Conservation (phyloP, 1,284 basidiomycete genomes). For the Cystobasidium slooffiae region DNA sequence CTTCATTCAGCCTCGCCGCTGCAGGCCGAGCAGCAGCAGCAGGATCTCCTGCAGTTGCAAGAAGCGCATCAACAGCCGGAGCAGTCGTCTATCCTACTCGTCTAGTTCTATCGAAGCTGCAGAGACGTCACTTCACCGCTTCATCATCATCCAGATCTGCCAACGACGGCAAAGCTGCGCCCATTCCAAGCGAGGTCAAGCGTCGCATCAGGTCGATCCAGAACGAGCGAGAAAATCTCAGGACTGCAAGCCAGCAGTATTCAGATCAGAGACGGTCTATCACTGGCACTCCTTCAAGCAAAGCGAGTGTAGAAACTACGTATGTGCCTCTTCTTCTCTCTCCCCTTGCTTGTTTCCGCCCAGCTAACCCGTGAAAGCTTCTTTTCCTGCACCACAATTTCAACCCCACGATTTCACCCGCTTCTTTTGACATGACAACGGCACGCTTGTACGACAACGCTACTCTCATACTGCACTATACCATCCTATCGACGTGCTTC, state of each 20-base stretch:
- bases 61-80: neutral
- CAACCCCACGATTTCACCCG: slow-evolving; percentile 9
- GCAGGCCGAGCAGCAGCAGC: slow-evolving; percentile 6
- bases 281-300: slow-evolving; percentile 18
- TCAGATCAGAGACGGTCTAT: slow-evolving; percentile 21
- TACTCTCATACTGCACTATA: too few relatives aligned
- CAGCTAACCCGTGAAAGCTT: slow-evolving; percentile 7
- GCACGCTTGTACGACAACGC: too few relatives aligned
- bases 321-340: neutral
- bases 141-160: slow-evolving; percentile 9
- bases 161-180: slow-evolving; percentile 1
- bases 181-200: slow-evolving; percentile 39
- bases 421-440: neutral
- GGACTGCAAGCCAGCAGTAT: slow-evolving; percentile 31
- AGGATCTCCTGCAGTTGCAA: neutral
- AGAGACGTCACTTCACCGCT: slow-evolving; percentile 3
- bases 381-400: slow-evolving; percentile 13
- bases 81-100: slow-evolving; percentile 12
- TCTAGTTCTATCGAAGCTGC: slow-evolving; percentile 13
- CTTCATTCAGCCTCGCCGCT: slow-evolving; percentile 18
- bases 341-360: neutral
- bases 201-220: slow-evolving; percentile 37
- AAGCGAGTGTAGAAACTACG: slow-evolving; percentile 35
- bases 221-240: slow-evolving; percentile 40
- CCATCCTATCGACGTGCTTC: too few relatives aligned